Conservation (phyloP, 2,329 filamentous ascomycete genomes). For the Aureobasidium melanogenum region DNA sequence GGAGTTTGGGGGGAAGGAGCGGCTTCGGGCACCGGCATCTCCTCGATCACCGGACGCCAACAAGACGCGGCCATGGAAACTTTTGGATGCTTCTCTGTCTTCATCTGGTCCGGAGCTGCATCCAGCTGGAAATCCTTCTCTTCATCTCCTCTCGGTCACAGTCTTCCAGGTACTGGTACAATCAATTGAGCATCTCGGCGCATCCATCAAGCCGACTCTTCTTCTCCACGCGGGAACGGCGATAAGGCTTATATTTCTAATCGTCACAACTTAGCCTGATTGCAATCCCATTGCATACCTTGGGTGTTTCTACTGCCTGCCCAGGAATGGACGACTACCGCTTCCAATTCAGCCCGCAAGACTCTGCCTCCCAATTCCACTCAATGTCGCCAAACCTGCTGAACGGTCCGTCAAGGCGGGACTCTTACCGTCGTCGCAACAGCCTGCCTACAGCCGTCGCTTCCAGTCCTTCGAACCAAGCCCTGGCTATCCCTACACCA, state of each 20-base stretch:
- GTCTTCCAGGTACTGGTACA: neutral
- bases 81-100: neutral
- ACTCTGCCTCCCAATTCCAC: neutral
- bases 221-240: neutral
- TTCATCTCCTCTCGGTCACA: neutral
- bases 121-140: neutral
- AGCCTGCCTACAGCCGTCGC: slow-evolving; percentile 14
- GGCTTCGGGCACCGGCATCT: neutral
- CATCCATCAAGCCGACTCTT: neutral
- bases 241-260: slow-evolving; percentile 7
- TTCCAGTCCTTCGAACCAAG: slow-evolving; percentile 12
- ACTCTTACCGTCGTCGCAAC: slow-evolving; percentile 14
- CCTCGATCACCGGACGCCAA: neutral
- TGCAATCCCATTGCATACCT: neutral
- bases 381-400: slow-evolving; percentile 4
- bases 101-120: neutral
- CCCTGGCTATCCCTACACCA: slow-evolving; percentile 8
- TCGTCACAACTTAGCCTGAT: slow-evolving; percentile 1
- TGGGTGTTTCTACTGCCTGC: neutral
- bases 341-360: neutral
- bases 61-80: neutral
- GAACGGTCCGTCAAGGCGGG: neutral
- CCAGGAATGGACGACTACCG: slow-evolving; percentile 7
- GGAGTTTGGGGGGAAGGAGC: neutral
- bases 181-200: neutral